Conservation (phyloP, 345 rosid species). For the Eutrema yunnanense region DNA sequence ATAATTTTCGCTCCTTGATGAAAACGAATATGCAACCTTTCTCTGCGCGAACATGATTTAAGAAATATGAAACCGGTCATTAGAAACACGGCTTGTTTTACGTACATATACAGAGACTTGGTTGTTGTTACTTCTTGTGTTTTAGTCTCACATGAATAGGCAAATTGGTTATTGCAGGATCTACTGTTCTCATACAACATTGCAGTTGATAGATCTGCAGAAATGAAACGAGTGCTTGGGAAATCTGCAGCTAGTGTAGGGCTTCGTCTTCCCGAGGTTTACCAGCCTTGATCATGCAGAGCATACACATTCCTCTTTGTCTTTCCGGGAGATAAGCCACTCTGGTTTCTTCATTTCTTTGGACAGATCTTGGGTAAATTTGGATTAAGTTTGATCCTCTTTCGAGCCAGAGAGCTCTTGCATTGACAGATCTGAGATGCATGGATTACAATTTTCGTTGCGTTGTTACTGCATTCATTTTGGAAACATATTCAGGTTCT, state of each 20-base stretch:
- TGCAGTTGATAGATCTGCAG: constrained; percentile 78
- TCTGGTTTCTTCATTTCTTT: background rate
- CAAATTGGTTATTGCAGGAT: constrained; percentile 46
- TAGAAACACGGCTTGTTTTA: background rate
- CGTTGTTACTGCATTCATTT: background rate
- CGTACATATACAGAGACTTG: background rate
- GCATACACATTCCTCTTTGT: background rate
- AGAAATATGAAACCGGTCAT: background rate
- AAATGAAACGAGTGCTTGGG: constrained; percentile 62
- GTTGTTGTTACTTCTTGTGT: background rate
- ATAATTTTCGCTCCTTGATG: background rate
- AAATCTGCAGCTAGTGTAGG: constrained; percentile 96
- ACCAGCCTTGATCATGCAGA: constrained; percentile 46
- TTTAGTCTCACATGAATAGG: background rate
- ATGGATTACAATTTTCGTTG: background rate
- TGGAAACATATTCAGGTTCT: background rate
- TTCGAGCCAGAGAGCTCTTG: background rate
- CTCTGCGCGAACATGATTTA: background rate
- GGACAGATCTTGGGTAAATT: background rate
- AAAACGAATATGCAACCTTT: background rate
- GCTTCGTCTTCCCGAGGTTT: constrained; percentile 79
- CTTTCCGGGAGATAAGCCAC: background rate
- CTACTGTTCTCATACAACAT: constrained; percentile 83
- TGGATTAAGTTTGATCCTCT: background rate
- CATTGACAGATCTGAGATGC: background rate